Evolutionary conservation across 164 flowering plant genomes (phyloP), one percentile per base, ranked within the genome.

Genomic region (Vitis riparia): DNA sequence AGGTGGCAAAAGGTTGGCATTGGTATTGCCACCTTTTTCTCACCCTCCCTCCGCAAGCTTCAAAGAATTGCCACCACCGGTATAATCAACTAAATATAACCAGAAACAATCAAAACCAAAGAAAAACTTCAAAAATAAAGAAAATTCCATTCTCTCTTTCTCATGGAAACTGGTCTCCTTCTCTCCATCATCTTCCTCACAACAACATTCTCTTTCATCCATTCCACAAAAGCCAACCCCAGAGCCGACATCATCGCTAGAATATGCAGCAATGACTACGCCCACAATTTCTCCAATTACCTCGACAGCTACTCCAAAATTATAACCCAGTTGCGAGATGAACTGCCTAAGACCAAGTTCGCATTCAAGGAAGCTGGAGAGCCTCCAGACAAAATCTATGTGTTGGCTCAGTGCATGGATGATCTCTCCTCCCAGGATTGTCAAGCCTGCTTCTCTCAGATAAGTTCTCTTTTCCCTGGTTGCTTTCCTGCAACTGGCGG

Each of bases 401-500:
- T 81, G 29, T 50, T 78, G 13, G 66, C 84, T 5, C 84, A 83
- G 57, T 86, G 89, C 75, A 65, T 71, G 52, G 69, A 61, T 2
- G 82, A 84, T 69, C 82, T 84, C 51, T 19, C 78, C 10, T 1
- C 0, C 1, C 9, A 16, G 1, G 85, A 84, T 19, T 84, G 89
- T 61, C 3, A 0, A 1, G 9, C 11, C 4, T 86, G 87, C 57
- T 84, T 72, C 49, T 7, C 60, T 1, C 44, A 37, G 16, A n/a
- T 65, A 8, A 16, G 59, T 3, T 53, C 16, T 15, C 53, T 73
- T 30, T 5, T 84, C 19, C 50, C 80, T 3, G 51, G 63, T 0
- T 84, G 87, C 71, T 76, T 75, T 12, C 86, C 87, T 0, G 11
- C 66, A 51, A 52, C 65, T 30, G 83, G 84, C 1, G 86, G 78